Evolutionary conservation across 805 yeast species (phyloP).

Genomic region (Cyberlindnera bimundalis): DNA sequence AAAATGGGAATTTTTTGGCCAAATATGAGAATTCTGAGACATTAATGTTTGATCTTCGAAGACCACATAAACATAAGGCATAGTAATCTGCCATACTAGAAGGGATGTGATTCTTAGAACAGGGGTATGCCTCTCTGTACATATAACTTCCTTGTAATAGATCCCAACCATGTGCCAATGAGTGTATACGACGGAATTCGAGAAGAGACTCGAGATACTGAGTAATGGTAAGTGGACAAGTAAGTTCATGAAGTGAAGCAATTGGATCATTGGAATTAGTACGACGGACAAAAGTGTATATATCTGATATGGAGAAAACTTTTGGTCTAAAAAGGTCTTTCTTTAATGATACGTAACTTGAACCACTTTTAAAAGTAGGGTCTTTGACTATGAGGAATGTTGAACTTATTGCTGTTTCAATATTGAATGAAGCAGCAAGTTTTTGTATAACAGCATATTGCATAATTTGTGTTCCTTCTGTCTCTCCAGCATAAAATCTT

Average conservation of each 20-base stretch:
- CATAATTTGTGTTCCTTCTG: conserved; percentile 6
- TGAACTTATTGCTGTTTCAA: conserved; percentile 4
- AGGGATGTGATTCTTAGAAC: conserved; percentile 15
- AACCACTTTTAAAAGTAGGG: conserved; percentile 7
- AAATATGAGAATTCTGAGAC: neutral
- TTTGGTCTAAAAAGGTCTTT: conserved; percentile 6
- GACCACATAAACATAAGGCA: conserved; percentile 1
- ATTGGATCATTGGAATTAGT: conserved; percentile 1
- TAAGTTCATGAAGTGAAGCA: conserved; percentile 3
- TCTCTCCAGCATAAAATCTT: conserved; percentile 20
- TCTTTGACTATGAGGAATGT: conserved; percentile 14
- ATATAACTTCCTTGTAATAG: conserved; percentile 3
- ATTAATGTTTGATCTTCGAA: neutral
- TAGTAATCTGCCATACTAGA: conserved; percentile 7
- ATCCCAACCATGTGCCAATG: conserved; percentile 9
- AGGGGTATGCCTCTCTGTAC: conserved; percentile 10
- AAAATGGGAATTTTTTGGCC: conserved; percentile 12
- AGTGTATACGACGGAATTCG: conserved; percentile 5
- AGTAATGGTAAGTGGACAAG: conserved; percentile 6
- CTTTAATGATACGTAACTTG: conserved; percentile 10
- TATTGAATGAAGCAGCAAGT: conserved; percentile 8
- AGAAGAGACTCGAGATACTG: conserved; percentile 4
- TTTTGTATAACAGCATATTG: conserved; percentile 14
- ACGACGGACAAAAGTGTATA: conserved; percentile 2
- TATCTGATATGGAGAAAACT: conserved; percentile 8